Conservation (phyloP, 768 basidiomycete genomes). For the Melanogaster broomeanus region DNA sequence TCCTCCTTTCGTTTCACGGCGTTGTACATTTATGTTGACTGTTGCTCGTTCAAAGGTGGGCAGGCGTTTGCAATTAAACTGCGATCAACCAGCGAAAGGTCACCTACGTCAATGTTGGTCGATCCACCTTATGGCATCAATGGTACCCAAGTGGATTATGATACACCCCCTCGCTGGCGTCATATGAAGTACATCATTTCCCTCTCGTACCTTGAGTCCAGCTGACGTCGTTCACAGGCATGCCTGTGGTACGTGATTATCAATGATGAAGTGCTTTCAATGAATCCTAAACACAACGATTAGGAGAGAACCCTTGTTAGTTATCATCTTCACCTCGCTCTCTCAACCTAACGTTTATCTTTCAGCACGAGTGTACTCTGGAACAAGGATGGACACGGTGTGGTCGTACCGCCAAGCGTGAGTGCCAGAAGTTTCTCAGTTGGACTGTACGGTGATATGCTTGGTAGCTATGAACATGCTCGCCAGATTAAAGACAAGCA, state of each 20-base stretch:
- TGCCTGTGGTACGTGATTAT: conserved; percentile 51
- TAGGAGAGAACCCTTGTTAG: conserved; percentile 59
- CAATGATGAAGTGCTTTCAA: conserved; percentile 4
- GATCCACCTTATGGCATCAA: conserved; percentile 69
- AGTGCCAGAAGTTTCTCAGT: not conserved
- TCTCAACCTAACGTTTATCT: not conserved
- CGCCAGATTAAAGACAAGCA: conserved; percentile 65
- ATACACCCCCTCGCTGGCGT: conserved; percentile 53
- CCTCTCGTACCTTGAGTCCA: not conserved
- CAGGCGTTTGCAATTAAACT: conserved; percentile 80
- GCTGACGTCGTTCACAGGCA: conserved; percentile 42
- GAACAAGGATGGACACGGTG: conserved; percentile 59
- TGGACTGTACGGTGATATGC: not conserved
- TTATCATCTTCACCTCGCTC: conserved; percentile 5
- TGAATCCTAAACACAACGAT: not conserved
- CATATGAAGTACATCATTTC: conserved; percentile 65
- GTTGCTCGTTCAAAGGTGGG: conserved; percentile 47
- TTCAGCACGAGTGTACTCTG: conserved; percentile 33
- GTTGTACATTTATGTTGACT: not conserved
- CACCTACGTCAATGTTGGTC: conserved; percentile 65
- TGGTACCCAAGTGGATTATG: conserved; percentile 31
- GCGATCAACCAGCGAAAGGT: conserved; percentile 68
- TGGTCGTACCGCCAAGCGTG: conserved; percentile 70
- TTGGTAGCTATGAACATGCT: conserved; percentile 58
- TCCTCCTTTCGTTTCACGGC: not conserved